Conservation (phyloP, 2,329 filamentous ascomycete species). For the Zymoseptoria ardabiliae region DNA sequence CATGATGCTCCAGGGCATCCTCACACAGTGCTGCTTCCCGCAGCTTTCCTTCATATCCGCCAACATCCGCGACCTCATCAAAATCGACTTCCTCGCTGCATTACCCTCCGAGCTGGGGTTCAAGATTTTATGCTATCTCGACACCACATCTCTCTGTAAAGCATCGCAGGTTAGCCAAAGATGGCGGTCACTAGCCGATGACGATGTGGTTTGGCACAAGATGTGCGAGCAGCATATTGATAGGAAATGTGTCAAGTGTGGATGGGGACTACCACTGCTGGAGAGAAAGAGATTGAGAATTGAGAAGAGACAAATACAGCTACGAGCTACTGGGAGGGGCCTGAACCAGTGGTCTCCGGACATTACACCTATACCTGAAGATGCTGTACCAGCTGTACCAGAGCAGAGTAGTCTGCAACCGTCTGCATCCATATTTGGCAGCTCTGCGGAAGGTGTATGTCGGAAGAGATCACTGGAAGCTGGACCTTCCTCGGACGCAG, state of each 20-base stretch:
- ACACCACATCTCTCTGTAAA: constrained; percentile 90
- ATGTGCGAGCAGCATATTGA: constrained; percentile 99
- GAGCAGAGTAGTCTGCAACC: background rate
- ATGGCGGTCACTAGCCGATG: constrained; percentile 87
- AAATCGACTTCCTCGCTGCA: constrained; percentile 91
- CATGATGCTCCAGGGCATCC: constrained; percentile 91
- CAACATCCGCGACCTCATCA: constrained; percentile 86
- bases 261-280: constrained; percentile 84
- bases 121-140: constrained; percentile 86
- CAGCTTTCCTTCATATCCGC: constrained; percentile 89
- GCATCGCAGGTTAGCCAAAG: constrained; percentile 85
- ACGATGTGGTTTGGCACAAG: constrained; percentile 94
- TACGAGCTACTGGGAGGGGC: constrained; percentile 55
- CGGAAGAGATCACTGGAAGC: background rate
- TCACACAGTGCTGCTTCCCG: constrained; percentile 95
- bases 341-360: constrained; percentile 48
- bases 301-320: constrained; percentile 76
- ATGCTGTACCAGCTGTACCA: constrained; percentile 1
- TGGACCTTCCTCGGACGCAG: constrained; percentile 8
- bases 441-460: background rate
- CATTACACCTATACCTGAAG: constrained; percentile 43
- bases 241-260: constrained; percentile 87
- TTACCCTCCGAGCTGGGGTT: constrained; percentile 85
- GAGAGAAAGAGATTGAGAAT: constrained; percentile 82
- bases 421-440: background rate